A percentile compares a stretch with the other conserved stretches of the same genome.
Conservation (phyloP, 208 protist species). For the Leishmania turanica region DNA sequence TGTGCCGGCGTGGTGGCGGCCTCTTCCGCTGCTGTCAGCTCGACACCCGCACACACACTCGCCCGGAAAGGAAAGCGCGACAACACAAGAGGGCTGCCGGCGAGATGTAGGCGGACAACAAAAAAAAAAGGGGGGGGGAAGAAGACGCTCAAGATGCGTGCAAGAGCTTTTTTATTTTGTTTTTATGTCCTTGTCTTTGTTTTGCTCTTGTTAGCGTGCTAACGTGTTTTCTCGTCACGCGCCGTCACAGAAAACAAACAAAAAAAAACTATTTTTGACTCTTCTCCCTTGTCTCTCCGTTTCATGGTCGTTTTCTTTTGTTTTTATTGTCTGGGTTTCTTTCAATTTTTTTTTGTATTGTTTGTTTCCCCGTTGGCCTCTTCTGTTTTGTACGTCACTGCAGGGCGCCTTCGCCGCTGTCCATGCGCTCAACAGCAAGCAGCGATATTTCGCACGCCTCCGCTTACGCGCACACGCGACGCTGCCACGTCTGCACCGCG, state of each 20-base stretch:
- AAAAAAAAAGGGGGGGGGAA: background rate
- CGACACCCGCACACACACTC: no score
- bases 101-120: background rate
- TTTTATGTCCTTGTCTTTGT: no score
- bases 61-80: background rate
- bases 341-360: background rate
- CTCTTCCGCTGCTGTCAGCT: background rate
- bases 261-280: background rate
- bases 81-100: background rate
- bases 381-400: background rate
- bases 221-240: background rate
- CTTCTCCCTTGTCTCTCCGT: background rate
- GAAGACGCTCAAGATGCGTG: background rate
- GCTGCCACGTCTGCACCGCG: background rate
- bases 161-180: background rate
- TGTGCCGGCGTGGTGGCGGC: background rate
- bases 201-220: background rate
- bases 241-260: background rate
- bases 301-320: background rate
- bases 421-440: background rate
- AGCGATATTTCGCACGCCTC: background rate
- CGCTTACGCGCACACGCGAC: background rate
- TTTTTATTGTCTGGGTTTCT: background rate
- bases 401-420: background rate
- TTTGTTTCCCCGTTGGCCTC: background rate